Evolutionary conservation across 192 early-diverging fungal genomes (phyloP).

Genomic region (Phlyctochytrium arcticum): DNA sequence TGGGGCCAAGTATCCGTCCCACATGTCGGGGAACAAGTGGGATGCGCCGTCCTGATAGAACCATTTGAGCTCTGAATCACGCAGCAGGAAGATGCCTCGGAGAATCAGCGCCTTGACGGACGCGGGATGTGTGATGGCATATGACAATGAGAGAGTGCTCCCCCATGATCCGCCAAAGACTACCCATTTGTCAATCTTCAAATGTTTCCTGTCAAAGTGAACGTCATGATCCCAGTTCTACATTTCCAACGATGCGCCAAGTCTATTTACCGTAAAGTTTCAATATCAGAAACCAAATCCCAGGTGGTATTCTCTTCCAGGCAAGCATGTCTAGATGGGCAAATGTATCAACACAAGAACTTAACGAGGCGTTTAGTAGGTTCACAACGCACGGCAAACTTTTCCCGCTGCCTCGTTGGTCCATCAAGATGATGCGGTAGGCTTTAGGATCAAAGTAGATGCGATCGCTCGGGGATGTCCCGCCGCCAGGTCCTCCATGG

Average conservation of each 20-base stretch:
- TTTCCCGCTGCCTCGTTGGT: constrained; percentile 65
- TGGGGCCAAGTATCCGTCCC: constrained; percentile 52
- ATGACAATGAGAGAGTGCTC: constrained; percentile 49
- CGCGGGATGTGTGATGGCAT: constrained; percentile 58
- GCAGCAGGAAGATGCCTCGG: constrained; percentile 43
- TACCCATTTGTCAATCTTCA: constrained; percentile 66
- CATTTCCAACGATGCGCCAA: neutral
- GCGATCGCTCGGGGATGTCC: constrained; percentile 44
- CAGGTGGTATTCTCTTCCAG: constrained; percentile 67
- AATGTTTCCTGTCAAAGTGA: constrained; percentile 32
- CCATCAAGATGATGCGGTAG: constrained; percentile 64
- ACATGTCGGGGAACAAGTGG: constrained; percentile 59
- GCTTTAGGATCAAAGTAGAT: constrained; percentile 53
- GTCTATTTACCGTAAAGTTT: constrained; percentile 40
- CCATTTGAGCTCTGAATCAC: constrained; percentile 52
- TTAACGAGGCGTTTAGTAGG: neutral
- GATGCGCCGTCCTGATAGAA: constrained; percentile 67
- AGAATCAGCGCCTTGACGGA: constrained; percentile 63
- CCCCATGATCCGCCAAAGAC: constrained; percentile 77
- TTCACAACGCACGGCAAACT: constrained; percentile 50
- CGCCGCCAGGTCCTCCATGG: constrained; percentile 66
- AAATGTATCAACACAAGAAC: neutral
- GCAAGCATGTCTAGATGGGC: constrained; percentile 37
- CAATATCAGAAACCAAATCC: constrained; percentile 62
- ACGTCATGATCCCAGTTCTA: neutral